Evolutionary conservation across 306 rosid genomes (phyloP), one percentile per base, ranked within the genome.

Genomic region (Cucurbita maxima): DNA sequence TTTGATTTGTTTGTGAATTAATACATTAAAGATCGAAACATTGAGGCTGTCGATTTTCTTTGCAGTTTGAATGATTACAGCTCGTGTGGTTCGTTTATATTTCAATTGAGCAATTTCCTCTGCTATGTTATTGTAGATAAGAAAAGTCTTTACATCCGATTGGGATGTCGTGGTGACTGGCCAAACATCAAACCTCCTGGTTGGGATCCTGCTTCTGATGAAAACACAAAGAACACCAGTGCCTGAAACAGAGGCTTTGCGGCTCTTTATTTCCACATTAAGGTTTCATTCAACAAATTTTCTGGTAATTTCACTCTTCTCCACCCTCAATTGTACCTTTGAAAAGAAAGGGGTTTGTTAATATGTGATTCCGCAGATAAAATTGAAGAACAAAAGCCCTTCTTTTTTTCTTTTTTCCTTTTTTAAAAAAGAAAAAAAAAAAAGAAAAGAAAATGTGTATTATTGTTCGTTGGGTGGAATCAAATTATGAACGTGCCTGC

Each of bases 151-250:
- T 90, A 94, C 76, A 84, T 94, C 80, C 88, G 98, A 75, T 73
- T 89, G 80, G 98, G 98, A 77, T 87, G 98, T 69, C 96, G 98
- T 0, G 97, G 97, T 40, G 98, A 94, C 76, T 94, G 98, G 98
- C 97, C 98, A 47, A 86, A 90, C 76, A 86, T 90, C 84, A 83
- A 94, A 73, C 97, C 97, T 61, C 98, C 97, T 6, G 96, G 98
- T 22, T 94, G 97, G 98, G 91, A 89, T 84, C 98, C 98, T 43
- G 83, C 89, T 34, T 75, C 83, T 45, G 84, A 87, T 78, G 80
- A 75, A 25, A 83, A 54, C 38, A 54, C 51, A 3, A 20, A 44
- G 1, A 66, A 12, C 15, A 6, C 3, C 37, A 20, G 8, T 44
- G 3, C n/a, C 37, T 67, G 15, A 67, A 67, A 19, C 70, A 38